A percentile compares a stretch with the other conserved stretches of the same genome.
Evolutionary conservation across 495 filamentous ascomycete species (phyloP).

Genomic region (Neurospora pannonica): DNA sequence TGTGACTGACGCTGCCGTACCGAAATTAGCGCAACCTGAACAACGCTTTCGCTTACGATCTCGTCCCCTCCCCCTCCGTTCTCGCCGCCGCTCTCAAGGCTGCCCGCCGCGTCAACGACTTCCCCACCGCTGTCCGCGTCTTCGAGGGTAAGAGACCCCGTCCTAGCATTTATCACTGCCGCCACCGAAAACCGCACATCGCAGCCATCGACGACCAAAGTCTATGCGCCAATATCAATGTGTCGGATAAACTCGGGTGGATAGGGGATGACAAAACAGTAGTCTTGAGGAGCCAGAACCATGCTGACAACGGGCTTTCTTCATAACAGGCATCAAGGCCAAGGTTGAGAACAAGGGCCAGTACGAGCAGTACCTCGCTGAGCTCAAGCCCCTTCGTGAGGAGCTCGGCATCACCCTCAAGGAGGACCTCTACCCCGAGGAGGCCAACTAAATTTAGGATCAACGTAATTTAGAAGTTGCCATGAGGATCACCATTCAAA

Average conservation of each 20-base stretch:
- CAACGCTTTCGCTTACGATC: slow-evolving; percentile 99
- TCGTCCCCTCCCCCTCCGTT: slow-evolving; percentile 90
- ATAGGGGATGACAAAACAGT: not conserved
- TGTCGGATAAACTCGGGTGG: not conserved
- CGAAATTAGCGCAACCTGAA: slow-evolving; percentile 83
- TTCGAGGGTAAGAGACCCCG: slow-evolving; percentile 69
- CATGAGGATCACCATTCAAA: slow-evolving; percentile 1
- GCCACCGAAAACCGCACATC: slow-evolving; percentile 5
- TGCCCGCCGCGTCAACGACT: slow-evolving; percentile 94
- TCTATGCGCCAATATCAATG: not conserved
- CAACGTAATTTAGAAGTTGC: not conserved
- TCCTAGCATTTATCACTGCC: not conserved
- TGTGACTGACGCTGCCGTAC: slow-evolving; percentile 5
- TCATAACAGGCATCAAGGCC: slow-evolving; percentile 75
- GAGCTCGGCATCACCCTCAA: slow-evolving; percentile 87
- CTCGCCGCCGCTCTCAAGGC: slow-evolving; percentile 84
- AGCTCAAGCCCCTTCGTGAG: slow-evolving; percentile 85
- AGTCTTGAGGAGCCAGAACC: not conserved
- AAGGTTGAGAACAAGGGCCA: slow-evolving; percentile 98
- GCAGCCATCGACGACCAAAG: not conserved
- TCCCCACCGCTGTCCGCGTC: slow-evolving; percentile 91
- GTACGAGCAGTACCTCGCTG: slow-evolving; percentile 93
- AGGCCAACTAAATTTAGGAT: slow-evolving; percentile 31
- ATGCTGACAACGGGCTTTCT: not conserved
- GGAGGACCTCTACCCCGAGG: slow-evolving; percentile 89